Conservation (phyloP, 257 asterid species). For the Scutellaria minor region DNA sequence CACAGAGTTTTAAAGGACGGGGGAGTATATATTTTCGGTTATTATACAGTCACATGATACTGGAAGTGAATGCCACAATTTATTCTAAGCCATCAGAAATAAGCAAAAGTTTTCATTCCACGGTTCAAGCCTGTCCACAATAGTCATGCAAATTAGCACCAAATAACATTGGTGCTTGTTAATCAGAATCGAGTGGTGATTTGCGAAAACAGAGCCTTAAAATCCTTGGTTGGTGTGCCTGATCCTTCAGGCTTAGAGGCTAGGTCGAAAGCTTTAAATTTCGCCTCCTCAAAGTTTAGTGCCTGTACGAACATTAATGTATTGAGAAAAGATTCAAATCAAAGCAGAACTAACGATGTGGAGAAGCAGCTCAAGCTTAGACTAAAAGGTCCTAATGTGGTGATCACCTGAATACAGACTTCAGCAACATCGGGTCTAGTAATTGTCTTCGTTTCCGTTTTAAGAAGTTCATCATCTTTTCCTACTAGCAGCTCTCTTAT, state of each 20-base stretch:
- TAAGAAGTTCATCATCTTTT: constrained; percentile 87
- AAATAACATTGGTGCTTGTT: background rate
- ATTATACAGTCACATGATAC: background rate
- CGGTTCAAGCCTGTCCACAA: background rate
- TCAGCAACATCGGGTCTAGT: constrained; percentile 93
- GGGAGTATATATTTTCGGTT: background rate
- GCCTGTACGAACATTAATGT: constrained; percentile 55
- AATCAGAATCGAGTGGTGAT: constrained; percentile 69
- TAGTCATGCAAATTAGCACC: background rate
- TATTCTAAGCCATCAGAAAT: background rate
- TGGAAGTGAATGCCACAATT: background rate
- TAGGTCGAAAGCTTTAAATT: constrained; percentile 82
- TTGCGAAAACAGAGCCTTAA: constrained; percentile 82
- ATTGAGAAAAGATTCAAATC: constrained; percentile 17
- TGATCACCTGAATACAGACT: constrained; percentile 80
- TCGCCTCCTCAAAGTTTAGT: constrained; percentile 76
- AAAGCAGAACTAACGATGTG: constrained; percentile 7
- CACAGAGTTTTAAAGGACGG: no score
- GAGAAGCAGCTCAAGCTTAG: background rate
- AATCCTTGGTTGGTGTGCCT: constrained; percentile 79
- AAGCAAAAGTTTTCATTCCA: constrained; percentile 6
- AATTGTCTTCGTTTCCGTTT: constrained; percentile 75
- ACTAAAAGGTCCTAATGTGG: background rate
- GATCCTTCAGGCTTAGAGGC: constrained; percentile 91
- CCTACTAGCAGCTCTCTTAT: constrained; percentile 80